Conservation (phyloP, 495 filamentous ascomycete genomes). For the Neurospora sp. region DNA sequence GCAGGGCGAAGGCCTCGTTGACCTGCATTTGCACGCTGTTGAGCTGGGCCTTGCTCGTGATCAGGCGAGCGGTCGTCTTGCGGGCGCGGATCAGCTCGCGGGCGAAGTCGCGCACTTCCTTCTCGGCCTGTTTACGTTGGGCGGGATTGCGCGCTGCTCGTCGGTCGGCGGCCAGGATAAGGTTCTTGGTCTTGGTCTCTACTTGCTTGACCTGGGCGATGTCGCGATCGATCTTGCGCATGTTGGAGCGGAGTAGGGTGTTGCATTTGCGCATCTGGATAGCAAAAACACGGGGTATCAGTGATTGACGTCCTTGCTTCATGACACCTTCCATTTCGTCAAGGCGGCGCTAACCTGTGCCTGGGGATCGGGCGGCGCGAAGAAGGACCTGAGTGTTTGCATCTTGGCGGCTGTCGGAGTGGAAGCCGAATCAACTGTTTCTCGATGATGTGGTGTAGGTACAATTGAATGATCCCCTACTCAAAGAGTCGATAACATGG, state of each 20-base stretch:
- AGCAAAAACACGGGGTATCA: constrained; percentile 1
- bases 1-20: constrained; percentile 87
- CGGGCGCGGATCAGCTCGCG: constrained; percentile 77
- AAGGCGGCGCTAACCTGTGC: constrained; percentile 53
- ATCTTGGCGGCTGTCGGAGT: constrained; percentile 38
- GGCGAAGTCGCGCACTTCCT: constrained; percentile 77
- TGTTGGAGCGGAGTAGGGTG: constrained; percentile 76
- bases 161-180: constrained; percentile 67
- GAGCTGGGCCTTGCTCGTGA: constrained; percentile 83
- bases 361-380: constrained; percentile 87
- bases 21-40: constrained; percentile 96
- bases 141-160: constrained; percentile 69
- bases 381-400: constrained; percentile 78
- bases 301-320: not conserved
- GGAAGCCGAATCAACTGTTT: not conserved
- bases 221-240: constrained; percentile 91
- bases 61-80: constrained; percentile 58
- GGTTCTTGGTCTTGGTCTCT: constrained; percentile 76
- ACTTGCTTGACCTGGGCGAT: constrained; percentile 61
- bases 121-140: constrained; percentile 61
- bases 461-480: not conserved
- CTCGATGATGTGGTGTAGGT: not conserved
- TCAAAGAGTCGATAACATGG: not conserved
- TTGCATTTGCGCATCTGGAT: constrained; percentile 93
- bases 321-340: not conserved